Percentiles rank a stretch among this genome's conserved stretches.
Conservation (phyloP, 2,329 filamentous ascomycete genomes). For the Capronia epimyces region DNA sequence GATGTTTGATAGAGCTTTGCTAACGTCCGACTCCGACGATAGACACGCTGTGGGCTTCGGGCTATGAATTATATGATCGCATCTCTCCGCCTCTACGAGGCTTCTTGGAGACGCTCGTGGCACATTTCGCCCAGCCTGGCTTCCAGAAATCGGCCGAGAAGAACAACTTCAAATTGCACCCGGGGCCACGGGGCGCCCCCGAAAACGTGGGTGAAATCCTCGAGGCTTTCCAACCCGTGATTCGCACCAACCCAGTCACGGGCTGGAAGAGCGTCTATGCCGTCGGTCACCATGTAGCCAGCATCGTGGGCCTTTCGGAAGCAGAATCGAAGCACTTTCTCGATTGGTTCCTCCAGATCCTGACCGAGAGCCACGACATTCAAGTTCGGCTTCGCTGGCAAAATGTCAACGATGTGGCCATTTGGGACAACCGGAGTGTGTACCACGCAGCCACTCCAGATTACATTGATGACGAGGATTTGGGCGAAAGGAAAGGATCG, state of each 20-base stretch:
- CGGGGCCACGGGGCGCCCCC: constrained; percentile 48
- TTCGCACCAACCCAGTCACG: constrained; percentile 59
- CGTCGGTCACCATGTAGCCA: constrained; percentile 38
- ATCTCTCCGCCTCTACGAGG: constrained; percentile 48
- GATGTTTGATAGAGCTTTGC: too few species aligned
- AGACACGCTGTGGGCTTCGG: constrained; percentile 62
- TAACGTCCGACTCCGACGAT: too few species aligned
- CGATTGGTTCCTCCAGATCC: constrained; percentile 33
- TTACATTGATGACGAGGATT: constrained; percentile 33
- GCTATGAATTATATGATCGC: constrained; percentile 61
- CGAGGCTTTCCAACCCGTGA: constrained; percentile 50
- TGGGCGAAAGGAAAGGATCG: constrained; percentile 31
- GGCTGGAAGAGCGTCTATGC: constrained; percentile 57
- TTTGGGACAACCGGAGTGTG: constrained; percentile 29
- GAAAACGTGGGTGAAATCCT: constrained; percentile 51
- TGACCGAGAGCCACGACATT: constrained; percentile 39
- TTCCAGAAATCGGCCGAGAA: constrained; percentile 47
- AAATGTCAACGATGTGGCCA: constrained; percentile 22
- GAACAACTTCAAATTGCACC: constrained; percentile 28
- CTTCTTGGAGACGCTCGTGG: constrained; percentile 57
- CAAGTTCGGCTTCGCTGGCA: constrained; percentile 23
- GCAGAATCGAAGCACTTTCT: constrained; percentile 38
- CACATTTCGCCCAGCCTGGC: constrained; percentile 47
- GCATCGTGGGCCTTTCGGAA: constrained; percentile 43
- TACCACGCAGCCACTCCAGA: constrained; percentile 34